These are phyloP conservation scores for Vigna hirtella DNA, from an alignment of 306 rosid genomes.

Conservation along the genomic window DNA sequence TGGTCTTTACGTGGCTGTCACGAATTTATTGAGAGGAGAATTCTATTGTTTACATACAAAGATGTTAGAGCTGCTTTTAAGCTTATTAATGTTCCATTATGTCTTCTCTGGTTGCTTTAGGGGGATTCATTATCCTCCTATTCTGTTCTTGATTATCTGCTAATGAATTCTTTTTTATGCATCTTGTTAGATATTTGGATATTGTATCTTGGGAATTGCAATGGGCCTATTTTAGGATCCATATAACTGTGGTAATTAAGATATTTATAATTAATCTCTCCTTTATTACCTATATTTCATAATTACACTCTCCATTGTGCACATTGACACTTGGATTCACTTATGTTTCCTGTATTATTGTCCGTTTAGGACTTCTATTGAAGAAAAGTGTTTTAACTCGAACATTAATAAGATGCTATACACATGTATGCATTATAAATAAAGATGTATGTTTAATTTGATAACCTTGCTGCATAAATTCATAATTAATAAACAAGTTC, in stretches of 20 bases:
- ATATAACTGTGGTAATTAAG: background rate
- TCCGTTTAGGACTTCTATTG: background rate
- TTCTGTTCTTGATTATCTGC: slow-evolving; percentile 16
- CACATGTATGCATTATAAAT: background rate
- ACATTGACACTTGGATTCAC: background rate
- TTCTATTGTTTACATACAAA: background rate
- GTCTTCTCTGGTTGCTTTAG: background rate
- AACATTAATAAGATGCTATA: slow-evolving; percentile 7
- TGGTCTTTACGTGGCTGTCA: slow-evolving; percentile 19
- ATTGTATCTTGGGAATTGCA: background rate
- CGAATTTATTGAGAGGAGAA: background rate
- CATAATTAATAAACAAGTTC: background rate
- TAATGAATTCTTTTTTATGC: slow-evolving; percentile 1
- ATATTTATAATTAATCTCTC: background rate
- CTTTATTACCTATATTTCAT: background rate
- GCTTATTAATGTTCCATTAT: slow-evolving; percentile 11
- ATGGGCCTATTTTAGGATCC: background rate
- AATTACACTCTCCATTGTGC: background rate
- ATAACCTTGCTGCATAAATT: background rate
- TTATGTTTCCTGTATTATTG: background rate
- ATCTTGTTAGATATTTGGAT: background rate
- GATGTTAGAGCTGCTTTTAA: slow-evolving; percentile 1
- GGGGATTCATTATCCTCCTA: slow-evolving; percentile 9
- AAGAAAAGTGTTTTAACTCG: background rate
- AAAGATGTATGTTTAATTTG: background rate